Conservation (phyloP, 441 rosid species). For the Biscutella auriculata region DNA sequence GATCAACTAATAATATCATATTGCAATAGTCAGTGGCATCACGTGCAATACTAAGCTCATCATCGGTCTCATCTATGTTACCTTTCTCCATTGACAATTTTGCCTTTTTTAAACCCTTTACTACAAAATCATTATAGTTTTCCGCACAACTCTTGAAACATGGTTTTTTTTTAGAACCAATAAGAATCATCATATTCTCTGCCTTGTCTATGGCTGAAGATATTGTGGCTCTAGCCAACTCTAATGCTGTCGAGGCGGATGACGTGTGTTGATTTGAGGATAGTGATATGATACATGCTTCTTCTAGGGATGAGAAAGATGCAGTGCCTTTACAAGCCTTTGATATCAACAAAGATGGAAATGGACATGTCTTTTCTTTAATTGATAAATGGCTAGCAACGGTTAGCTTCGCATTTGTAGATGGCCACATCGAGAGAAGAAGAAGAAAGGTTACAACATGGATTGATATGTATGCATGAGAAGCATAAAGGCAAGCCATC, state of each 20-base stretch:
- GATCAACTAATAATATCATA: constrained; percentile 23
- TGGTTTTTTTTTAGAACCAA: constrained; percentile 18
- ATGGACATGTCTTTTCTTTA: constrained; percentile 16
- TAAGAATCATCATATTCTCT: not conserved
- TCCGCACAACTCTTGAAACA: constrained; percentile 24
- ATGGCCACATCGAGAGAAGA: not conserved
- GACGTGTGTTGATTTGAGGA: constrained; percentile 1
- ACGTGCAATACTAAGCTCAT: constrained; percentile 11
- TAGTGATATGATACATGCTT: constrained; percentile 7
- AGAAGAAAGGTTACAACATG: constrained; percentile 7
- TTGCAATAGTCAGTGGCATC: constrained; percentile 19
- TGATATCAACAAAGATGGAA: constrained; percentile 1
- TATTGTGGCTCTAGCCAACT: constrained; percentile 4
- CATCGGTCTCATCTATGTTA: constrained; percentile 14
- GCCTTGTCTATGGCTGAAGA: constrained; percentile 10
- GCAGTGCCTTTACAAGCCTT: constrained; percentile 25
- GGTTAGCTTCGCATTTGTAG: not conserved
- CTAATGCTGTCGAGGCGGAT: not conserved
- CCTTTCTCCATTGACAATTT: not conserved
- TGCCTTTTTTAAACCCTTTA: constrained; percentile 13
- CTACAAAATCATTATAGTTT: constrained; percentile 10
- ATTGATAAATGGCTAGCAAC: not conserved
- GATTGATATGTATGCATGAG: constrained; percentile 1
- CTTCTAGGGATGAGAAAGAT: constrained; percentile 9
- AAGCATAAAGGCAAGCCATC: not conserved